A percentile compares a stretch with the other conserved stretches of the same genome.
phyloP scores from a whole-genome alignment of 768 basidiomycete species.

The Suillus tomentosus region DNA sequence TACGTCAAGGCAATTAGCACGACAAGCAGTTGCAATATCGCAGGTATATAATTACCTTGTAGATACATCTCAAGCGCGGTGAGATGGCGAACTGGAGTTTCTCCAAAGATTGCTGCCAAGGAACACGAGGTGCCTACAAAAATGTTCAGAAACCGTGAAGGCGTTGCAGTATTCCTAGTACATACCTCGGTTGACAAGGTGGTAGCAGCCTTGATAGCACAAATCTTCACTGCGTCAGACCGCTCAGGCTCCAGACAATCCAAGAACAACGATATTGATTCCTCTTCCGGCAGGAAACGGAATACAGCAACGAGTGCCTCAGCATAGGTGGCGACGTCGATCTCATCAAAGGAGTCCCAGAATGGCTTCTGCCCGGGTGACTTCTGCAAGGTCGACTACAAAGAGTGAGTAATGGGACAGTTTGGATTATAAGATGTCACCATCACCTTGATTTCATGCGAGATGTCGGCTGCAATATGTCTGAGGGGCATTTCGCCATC shows the following conservation, averaged over 20 bases:
- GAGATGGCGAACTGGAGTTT: conserved; percentile 48
- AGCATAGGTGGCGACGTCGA: conserved; percentile 74
- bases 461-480: conserved; percentile 68
- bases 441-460: conserved; percentile 76
- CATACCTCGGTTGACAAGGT: conserved; percentile 68
- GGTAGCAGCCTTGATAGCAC: conserved; percentile 71
- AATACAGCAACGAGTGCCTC: conserved; percentile 75
- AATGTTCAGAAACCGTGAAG: conserved; percentile 11
- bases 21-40: neutral
- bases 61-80: conserved; percentile 53
- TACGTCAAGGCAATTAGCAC: conserved; percentile 4
- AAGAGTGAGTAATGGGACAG: conserved; percentile 25
- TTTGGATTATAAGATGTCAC: neutral
- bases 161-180: neutral
- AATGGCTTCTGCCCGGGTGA: conserved; percentile 56
- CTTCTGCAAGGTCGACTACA: conserved; percentile 17
- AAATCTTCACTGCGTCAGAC: conserved; percentile 79
- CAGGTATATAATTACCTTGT: conserved; percentile 45
- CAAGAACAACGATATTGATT: conserved; percentile 60
- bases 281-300: conserved; percentile 66
- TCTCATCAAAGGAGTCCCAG: conserved; percentile 70
- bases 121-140: conserved; percentile 50
- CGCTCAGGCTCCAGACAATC: conserved; percentile 74
- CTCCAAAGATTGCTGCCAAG: conserved; percentile 57
- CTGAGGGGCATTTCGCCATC: conserved; percentile 65